Base-by-base conservation (phyloP, 2,329 filamentous ascomycete genomes). In the Hypoxylon sp. region DNA sequence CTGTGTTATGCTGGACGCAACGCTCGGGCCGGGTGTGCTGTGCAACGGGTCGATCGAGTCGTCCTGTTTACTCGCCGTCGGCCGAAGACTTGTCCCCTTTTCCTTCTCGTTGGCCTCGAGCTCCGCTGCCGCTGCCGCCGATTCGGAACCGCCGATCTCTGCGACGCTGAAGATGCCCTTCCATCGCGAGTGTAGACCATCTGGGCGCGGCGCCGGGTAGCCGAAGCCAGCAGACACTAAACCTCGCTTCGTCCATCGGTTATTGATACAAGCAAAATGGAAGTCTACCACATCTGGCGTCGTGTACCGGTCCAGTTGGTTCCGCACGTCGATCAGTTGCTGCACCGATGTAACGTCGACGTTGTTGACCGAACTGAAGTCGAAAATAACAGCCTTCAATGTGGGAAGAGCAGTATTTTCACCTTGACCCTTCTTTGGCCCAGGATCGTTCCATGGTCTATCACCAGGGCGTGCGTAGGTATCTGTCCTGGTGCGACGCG, bases 121-220 rank as follows among this genome's bases (percentile, higher is more conserved):
- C 63, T 92, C 87, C 0, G 89, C 89, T 5, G 77, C 77, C 0
- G 83, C 83, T 1, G 88, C 87, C 0, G 89, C 89, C 3, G 87
- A 90, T 43, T 84, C 74, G 3, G 77, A 75, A 13, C 91, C 88
- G 55, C 90, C 85, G 58, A 95, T 85, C 67, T 96, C 91, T 2
- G 93, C 90, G 15, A 97, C 91, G 66, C 85, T 91, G 78, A 96
- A 97, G 59, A 97, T 91, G n/a, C 91, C 90, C 69, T 90, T 92
- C 93, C 92, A 97, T 51, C 89, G 82, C 57, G 83, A 78, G 62
- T 82, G 81, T 5, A 77, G 71, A 1, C 75, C 78, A 51, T 76
- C 78, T 46, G 71, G 74, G 5, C 69, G 70, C 9, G 76, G 77
- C 1, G 84, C 83, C 2, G 91, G 91, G 68, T 88, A 91, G 1